Percentiles rank a stretch among this genome's conserved stretches.
These are phyloP conservation scores for Gigaspora rosea DNA, from an alignment of 192 early-diverging fungal genomes.

Conservation along the genomic window DNA sequence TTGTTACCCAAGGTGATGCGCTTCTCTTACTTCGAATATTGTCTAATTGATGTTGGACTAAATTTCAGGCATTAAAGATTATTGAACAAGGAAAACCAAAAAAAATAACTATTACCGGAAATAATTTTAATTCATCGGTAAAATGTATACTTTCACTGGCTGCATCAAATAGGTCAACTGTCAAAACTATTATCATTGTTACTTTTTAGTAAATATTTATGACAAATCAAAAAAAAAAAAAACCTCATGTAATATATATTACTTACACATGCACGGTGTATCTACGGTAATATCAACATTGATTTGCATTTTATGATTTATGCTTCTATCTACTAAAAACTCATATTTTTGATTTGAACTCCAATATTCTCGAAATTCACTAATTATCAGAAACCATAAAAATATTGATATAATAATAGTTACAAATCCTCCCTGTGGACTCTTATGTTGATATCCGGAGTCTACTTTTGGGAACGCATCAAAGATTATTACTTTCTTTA, in stretches of 20 bases:
- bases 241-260: not conserved
- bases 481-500: conserved; percentile 36
- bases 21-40: conserved; percentile 21
- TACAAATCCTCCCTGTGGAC: conserved; percentile 72
- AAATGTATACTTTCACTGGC: conserved; percentile 60
- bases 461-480: conserved; percentile 95
- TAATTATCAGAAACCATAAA: conserved; percentile 66
- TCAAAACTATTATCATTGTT: conserved; percentile 46
- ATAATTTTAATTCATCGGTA: conserved; percentile 52
- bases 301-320: conserved; percentile 69
- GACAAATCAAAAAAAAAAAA: not conserved
- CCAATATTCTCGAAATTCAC: conserved; percentile 72
- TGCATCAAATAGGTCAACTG: conserved; percentile 71
- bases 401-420: conserved; percentile 68
- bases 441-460: conserved; percentile 68
- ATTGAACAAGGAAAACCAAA: not conserved
- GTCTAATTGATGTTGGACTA: conserved; percentile 15
- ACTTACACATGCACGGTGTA: conserved; percentile 67
- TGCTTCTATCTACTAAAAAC: conserved; percentile 76
- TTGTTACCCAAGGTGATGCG: conserved; percentile 25
- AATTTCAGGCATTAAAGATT: conserved; percentile 9
- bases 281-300: conserved; percentile 87
- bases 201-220: not conserved
- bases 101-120: conserved; percentile 45
- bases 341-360: conserved; percentile 67